Percentiles rank a stretch among this genome's conserved stretches.
Conservation (phyloP, 2,329 filamentous ascomycete species). For the Fusarium bactridioides region DNA sequence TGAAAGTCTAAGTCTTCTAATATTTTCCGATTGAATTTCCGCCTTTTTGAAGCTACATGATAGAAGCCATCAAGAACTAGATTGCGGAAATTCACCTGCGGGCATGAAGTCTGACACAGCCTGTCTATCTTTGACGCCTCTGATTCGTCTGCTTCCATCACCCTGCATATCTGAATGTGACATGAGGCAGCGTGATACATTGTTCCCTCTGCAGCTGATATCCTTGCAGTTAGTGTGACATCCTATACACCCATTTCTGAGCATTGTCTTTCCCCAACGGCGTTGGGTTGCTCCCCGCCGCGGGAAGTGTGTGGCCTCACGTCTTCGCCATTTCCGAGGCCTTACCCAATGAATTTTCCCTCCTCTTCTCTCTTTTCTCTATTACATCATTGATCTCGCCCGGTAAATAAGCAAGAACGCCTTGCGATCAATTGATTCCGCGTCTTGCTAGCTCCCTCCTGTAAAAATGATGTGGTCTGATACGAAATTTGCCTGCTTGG, state of each 20-base stretch:
- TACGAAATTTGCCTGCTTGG: not conserved
- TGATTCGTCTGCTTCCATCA: not conserved
- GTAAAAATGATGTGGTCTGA: not conserved
- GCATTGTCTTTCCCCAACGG: not conserved
- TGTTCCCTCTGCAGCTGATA: not conserved
- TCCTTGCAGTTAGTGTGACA: not conserved
- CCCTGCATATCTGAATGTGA: not conserved
- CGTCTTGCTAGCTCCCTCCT: not conserved
- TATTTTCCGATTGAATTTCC: not conserved
- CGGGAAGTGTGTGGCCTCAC: not conserved
- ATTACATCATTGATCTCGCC: not conserved
- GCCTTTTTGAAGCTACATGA: no score
- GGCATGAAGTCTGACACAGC: not conserved
- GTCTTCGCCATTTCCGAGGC: fast-evolving
- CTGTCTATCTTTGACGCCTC: not conserved
- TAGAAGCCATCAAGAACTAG: not conserved
- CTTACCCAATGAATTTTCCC: fast-evolving
- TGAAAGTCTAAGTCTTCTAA: fast-evolving
- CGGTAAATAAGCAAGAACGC: not conserved
- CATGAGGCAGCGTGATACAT: not conserved
- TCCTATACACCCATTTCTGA: not conserved
- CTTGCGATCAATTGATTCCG: not conserved
- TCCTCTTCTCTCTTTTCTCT: not conserved
- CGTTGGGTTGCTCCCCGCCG: no score
- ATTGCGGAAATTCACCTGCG: not conserved